Conservation (phyloP, 805 yeast genomes). For the Myxozyma kluyveri region DNA sequence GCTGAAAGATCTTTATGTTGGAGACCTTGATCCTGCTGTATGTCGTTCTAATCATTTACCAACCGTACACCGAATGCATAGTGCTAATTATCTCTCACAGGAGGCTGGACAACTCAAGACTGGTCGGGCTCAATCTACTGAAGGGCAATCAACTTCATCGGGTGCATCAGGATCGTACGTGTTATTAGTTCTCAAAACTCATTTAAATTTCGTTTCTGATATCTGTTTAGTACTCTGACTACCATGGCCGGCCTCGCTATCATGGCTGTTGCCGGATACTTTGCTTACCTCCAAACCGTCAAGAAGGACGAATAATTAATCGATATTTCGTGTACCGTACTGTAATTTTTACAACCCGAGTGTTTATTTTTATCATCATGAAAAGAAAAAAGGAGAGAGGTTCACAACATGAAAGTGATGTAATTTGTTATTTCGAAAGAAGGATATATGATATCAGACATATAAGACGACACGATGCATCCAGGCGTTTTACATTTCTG, state of each 20-base stretch:
- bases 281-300: slow-evolving; percentile 19
- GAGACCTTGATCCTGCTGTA: slow-evolving; percentile 63
- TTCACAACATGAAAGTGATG: too few species aligned
- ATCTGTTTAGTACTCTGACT: slow-evolving; percentile 4
- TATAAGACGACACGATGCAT: too few species aligned
- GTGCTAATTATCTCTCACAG: slow-evolving; percentile 1
- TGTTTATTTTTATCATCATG: too few species aligned
- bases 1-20: slow-evolving; percentile 65
- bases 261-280: slow-evolving; percentile 13
- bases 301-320: slow-evolving; percentile 2
- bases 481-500: too few species aligned
- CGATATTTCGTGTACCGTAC: not conserved
- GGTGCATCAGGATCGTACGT: not conserved
- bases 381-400: too few species aligned
- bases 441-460: too few species aligned
- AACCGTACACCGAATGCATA: not conserved
- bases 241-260: slow-evolving; percentile 11
- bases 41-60: not conserved
- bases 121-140: too few species aligned
- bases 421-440: too few species aligned
- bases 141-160: not conserved
- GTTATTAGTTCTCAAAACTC: not conserved
- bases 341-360: too few species aligned
- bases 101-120: slow-evolving; percentile 3
- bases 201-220: not conserved